These are phyloP conservation scores for Dichotomopilus funicola DNA, from an alignment of 2,329 filamentous ascomycete genomes.

Conservation along the genomic window DNA sequence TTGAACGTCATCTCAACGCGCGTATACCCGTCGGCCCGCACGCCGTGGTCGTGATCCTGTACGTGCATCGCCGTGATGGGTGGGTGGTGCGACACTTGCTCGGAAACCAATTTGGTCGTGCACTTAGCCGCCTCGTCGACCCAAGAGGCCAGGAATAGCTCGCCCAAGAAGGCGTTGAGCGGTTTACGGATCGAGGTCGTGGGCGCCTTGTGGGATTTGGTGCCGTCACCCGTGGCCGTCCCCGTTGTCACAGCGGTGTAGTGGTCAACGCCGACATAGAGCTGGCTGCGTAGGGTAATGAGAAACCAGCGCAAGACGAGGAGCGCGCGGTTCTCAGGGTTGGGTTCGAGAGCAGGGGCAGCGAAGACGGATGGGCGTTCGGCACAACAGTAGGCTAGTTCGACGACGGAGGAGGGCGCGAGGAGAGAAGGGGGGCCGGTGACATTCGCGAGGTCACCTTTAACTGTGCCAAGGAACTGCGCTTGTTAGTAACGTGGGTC, in stretches of 20 bases:
- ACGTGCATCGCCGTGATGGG: constrained; percentile 49
- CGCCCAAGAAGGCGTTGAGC: constrained; percentile 47
- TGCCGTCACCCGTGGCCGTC: background rate
- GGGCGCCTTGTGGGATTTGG: background rate
- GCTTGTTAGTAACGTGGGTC: background rate
- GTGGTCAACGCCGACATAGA: constrained; percentile 41
- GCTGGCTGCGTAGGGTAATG: constrained; percentile 39
- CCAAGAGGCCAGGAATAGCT: constrained; percentile 42
- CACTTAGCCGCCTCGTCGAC: constrained; percentile 24
- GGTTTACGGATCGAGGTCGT: constrained; percentile 46
- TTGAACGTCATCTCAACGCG: constrained; percentile 47
- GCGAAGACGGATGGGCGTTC: constrained; percentile 42
- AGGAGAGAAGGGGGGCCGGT: constrained; percentile 46
- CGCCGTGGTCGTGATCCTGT: constrained; percentile 35
- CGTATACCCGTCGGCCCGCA: constrained; percentile 45
- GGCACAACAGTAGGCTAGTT: constrained; percentile 46
- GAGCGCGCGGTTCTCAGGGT: constrained; percentile 38
- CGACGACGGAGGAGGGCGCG: constrained; percentile 42
- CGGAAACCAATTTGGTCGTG: constrained; percentile 33
- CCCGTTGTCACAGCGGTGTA: background rate
- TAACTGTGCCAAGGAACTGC: constrained; percentile 33
- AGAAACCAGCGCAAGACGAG: constrained; percentile 43
- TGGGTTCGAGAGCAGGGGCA: constrained; percentile 39
- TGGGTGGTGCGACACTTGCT: constrained; percentile 49
- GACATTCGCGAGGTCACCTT: constrained; percentile 46